Conservation (phyloP, 805 yeast species). For the Saccharomycopsis capsularis region DNA sequence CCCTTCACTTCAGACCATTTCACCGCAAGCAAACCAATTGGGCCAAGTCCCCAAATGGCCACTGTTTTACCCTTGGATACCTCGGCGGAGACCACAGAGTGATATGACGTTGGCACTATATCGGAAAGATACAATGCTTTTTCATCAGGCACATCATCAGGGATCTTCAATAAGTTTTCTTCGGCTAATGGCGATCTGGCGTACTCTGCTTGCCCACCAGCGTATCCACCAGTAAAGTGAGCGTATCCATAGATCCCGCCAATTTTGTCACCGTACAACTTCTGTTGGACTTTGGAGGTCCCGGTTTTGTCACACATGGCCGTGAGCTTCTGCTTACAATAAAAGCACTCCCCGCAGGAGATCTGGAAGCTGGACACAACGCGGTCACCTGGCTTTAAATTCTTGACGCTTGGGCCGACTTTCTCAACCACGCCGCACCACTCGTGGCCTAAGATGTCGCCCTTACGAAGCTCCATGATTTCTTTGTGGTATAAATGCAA, state of each 20-base stretch:
- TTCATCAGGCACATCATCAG: constrained; percentile 29
- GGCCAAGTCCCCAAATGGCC: constrained; percentile 46
- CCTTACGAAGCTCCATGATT: not conserved
- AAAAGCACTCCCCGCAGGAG: constrained; percentile 33
- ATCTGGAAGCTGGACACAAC: constrained; percentile 37
- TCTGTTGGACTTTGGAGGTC: constrained; percentile 25
- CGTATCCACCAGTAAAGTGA: constrained; percentile 48
- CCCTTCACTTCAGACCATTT: not conserved
- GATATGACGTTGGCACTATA: constrained; percentile 51
- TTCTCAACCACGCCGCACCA: constrained; percentile 39
- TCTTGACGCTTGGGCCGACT: constrained; percentile 40
- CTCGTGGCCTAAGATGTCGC: constrained; percentile 41
- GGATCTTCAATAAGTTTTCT: constrained; percentile 36
- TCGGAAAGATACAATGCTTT: constrained; percentile 40
- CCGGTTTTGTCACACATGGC: constrained; percentile 43
- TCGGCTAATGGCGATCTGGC: constrained; percentile 22
- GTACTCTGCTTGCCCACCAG: constrained; percentile 39
- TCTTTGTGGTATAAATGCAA: not conserved
- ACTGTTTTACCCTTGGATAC: constrained; percentile 40
- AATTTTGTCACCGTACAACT: not conserved
- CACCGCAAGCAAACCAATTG: constrained; percentile 36
- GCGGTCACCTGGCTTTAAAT: constrained; percentile 44
- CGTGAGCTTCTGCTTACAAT: constrained; percentile 43
- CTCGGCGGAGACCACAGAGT: constrained; percentile 40
- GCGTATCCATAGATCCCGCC: constrained; percentile 44